These are phyloP conservation scores for Amanita molliuscula DNA, from an alignment of 768 basidiomycete species.

Conservation along the genomic window DNA sequence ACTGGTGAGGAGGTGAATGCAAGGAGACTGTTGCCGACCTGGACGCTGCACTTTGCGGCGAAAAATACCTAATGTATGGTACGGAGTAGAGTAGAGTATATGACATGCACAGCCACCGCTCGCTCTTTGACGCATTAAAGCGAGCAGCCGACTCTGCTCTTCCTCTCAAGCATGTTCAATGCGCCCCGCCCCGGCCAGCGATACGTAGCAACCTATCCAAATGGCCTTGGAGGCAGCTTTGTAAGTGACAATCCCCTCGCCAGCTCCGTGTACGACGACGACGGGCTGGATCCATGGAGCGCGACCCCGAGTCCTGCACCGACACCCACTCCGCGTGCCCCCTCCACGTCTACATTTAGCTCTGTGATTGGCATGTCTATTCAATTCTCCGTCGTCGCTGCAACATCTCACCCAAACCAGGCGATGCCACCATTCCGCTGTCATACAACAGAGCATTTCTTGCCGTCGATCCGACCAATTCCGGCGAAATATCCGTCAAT, in stretches of 20 bases:
- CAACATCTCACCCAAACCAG: constrained; percentile 24
- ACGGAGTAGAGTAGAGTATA: neutral
- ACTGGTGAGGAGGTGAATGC: constrained; percentile 79
- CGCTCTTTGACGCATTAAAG: neutral
- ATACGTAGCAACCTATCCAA: constrained; percentile 45
- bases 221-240: constrained; percentile 60
- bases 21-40: constrained; percentile 73
- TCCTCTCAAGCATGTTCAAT: constrained; percentile 60
- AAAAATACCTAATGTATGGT: constrained; percentile 27
- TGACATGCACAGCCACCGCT: constrained; percentile 2
- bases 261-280: constrained; percentile 70
- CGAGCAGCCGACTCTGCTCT: neutral
- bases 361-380: constrained; percentile 55
- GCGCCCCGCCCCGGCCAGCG: constrained; percentile 66
- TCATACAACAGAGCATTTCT: constrained; percentile 69
- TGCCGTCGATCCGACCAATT: constrained; percentile 56
- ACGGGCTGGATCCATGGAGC: constrained; percentile 77
- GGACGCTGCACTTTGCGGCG: constrained; percentile 91
- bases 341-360: constrained; percentile 41
- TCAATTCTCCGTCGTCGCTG: neutral
- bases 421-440: constrained; percentile 70
- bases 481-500: constrained; percentile 76
- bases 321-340: constrained; percentile 42
- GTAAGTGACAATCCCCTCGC: constrained; percentile 71
- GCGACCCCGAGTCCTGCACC: constrained; percentile 62